Evolutionary conservation across 106 monocot genomes (phyloP).

Genomic region (Agapanthus africanus): DNA sequence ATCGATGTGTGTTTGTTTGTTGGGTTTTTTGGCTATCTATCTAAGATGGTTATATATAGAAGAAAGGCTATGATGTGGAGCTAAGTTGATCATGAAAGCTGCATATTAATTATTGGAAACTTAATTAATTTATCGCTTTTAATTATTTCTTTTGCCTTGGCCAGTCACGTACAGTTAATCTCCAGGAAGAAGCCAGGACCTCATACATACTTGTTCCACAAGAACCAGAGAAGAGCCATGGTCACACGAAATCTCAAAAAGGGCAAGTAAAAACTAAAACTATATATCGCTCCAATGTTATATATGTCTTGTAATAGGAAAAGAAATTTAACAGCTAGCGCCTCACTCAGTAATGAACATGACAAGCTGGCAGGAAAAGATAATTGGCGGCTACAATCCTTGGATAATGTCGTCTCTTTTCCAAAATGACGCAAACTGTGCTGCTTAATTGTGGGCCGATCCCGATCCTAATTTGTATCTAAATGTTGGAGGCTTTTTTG

Average conservation of each 20-base stretch:
- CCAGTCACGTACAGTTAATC: slow-evolving; percentile 1
- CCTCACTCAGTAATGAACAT: neutral
- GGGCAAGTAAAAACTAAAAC: slow-evolving; percentile 2
- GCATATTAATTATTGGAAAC: neutral
- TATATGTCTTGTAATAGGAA: neutral
- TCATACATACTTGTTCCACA: slow-evolving; percentile 20
- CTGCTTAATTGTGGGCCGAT: neutral
- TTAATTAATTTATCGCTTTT: neutral
- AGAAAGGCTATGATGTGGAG: neutral
- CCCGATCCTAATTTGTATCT: neutral
- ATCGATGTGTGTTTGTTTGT: neutral
- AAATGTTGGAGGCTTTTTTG: too few relatives aligned
- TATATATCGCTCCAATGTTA: too few relatives aligned
- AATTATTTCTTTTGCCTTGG: too few relatives aligned
- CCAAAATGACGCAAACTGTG: neutral
- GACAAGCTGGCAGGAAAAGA: neutral
- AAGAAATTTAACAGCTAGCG: neutral
- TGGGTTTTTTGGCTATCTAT: neutral
- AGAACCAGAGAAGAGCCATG: slow-evolving; percentile 8
- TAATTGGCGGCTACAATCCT: neutral
- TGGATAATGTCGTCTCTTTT: neutral
- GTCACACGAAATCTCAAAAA: slow-evolving; percentile 18
- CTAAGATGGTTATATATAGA: slow-evolving; percentile 3
- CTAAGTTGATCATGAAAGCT: neutral
- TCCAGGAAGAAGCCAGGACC: neutral